A percentile compares a stretch with the other conserved stretches of the same genome.
phyloP scores from a whole-genome alignment of 2,329 filamentous ascomycete genomes.

The Leptographium lundbergii region DNA sequence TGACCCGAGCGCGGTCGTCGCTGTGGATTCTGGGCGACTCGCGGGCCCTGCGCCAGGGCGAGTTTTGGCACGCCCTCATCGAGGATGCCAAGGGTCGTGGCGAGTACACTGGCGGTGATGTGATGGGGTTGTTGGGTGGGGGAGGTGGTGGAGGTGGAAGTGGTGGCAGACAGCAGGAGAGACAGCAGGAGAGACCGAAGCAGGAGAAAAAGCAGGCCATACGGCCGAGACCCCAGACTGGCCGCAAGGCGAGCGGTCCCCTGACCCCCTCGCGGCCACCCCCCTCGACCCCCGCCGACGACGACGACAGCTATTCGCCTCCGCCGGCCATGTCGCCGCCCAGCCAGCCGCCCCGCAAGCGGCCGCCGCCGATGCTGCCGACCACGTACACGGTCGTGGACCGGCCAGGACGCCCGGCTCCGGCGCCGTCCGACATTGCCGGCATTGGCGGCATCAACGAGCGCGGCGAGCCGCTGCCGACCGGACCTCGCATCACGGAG shows the following conservation, averaged over 20 bases:
- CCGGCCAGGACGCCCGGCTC: background rate
- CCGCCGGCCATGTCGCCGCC: slow-evolving; percentile 6
- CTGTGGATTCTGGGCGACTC: slow-evolving; percentile 95
- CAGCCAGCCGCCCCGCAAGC: background rate
- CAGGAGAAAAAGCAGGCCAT: background rate
- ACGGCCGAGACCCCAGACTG: background rate
- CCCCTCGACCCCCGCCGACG: too few species aligned
- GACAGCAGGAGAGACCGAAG: background rate
- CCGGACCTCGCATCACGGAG: slow-evolving; percentile 8
- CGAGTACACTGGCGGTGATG: slow-evolving; percentile 59
- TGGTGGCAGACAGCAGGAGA: background rate
- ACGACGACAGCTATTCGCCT: slow-evolving; percentile 7
- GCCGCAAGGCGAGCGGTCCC: background rate
- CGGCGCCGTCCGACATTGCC: background rate
- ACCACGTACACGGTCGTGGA: slow-evolving; percentile 10
- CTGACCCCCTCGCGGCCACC: background rate
- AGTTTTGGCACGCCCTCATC: slow-evolving; percentile 83
- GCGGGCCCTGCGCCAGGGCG: slow-evolving; percentile 68
- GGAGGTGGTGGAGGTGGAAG: background rate
- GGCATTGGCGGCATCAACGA: slow-evolving; percentile 18
- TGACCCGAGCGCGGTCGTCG: slow-evolving; percentile 92
- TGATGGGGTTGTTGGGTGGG: slow-evolving; percentile 33
- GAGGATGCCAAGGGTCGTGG: slow-evolving; percentile 64
- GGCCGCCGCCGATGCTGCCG: slow-evolving; percentile 2
- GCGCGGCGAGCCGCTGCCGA: slow-evolving; percentile 15